Percentiles rank a stretch among this genome's conserved stretches.
phyloP scores from a whole-genome alignment of 2,329 filamentous ascomycete genomes.

The Cryphonectria japonica region DNA sequence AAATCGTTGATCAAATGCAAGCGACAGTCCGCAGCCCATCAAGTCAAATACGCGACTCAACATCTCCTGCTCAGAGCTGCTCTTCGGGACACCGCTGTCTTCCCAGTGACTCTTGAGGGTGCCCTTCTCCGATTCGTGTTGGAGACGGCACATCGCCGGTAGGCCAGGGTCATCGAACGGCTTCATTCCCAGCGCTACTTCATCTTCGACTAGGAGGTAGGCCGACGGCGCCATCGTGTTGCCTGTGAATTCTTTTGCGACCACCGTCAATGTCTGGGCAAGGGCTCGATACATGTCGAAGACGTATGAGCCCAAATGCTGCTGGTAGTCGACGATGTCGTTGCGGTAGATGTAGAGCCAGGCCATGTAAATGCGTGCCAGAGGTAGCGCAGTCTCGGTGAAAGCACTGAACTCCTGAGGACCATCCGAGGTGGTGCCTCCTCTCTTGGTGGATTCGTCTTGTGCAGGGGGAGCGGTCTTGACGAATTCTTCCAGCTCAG shows the following conservation, averaged over 20 bases:
- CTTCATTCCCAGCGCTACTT: constrained; percentile 49
- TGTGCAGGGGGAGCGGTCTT: constrained; percentile 49
- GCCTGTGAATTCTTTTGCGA: constrained; percentile 50
- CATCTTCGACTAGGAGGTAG: constrained; percentile 58
- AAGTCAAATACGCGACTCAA: constrained; percentile 27
- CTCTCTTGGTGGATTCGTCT: constrained; percentile 35
- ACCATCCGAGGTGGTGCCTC: constrained; percentile 33
- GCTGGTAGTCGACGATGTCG: constrained; percentile 51
- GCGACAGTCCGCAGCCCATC: constrained; percentile 24
- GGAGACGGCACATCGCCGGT: constrained; percentile 46
- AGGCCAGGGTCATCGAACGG: constrained; percentile 46
- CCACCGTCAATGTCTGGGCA: constrained; percentile 50
- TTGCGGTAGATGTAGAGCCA: constrained; percentile 55
- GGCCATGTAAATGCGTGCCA: constrained; percentile 57
- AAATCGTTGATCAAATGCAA: constrained; percentile 24
- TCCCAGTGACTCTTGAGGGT: constrained; percentile 36
- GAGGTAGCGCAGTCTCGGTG: constrained; percentile 51
- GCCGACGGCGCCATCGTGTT: constrained; percentile 44
- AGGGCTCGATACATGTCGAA: constrained; percentile 52
- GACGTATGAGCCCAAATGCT: constrained; percentile 50
- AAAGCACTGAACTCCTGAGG: constrained; percentile 41
- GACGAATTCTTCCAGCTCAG: constrained; percentile 64
- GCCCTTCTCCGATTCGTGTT: constrained; percentile 35
- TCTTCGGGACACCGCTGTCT: constrained; percentile 24
- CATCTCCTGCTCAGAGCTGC: constrained; percentile 20